A percentile compares a stretch with the other conserved stretches of the same genome.
These are phyloP conservation scores for Cladobotryum protrusum DNA, from an alignment of 2,329 filamentous ascomycete genomes.

Conservation along the genomic window DNA sequence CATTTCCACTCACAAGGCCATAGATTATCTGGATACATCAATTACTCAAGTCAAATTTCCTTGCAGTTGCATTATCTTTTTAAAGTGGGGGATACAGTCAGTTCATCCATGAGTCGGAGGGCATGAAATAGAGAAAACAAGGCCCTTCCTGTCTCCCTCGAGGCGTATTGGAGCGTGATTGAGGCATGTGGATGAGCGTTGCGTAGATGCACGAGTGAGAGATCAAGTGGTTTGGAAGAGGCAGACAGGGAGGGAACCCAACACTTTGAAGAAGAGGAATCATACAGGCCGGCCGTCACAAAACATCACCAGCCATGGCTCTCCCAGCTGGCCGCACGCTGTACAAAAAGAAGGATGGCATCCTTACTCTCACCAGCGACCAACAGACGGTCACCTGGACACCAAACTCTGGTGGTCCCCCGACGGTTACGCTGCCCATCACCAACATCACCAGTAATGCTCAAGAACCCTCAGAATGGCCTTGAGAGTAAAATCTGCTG, in stretches of 20 bases:
- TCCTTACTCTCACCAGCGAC: conserved; percentile 68
- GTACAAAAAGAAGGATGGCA: conserved; percentile 96
- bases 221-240: neutral
- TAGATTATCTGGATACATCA: no score
- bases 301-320: conserved; percentile 38
- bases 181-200: neutral
- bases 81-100: no score
- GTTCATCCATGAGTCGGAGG: no score
- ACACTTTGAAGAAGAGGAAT: neutral
- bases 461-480: neutral
- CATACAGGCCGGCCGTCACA: neutral
- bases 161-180: neutral
- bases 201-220: conserved; percentile 1
- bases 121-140: no score
- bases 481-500: neutral
- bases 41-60: no score
- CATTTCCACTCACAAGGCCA: no score
- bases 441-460: conserved; percentile 70
- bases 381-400: conserved; percentile 75
- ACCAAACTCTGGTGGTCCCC: conserved; percentile 57
- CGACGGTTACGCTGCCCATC: conserved; percentile 64
- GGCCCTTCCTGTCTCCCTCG: neutral
- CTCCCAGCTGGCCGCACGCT: conserved; percentile 59
- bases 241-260: neutral
- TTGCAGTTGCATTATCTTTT: no score